Conservation (phyloP, 805 yeast species). For the Kuraishia ogatae region DNA sequence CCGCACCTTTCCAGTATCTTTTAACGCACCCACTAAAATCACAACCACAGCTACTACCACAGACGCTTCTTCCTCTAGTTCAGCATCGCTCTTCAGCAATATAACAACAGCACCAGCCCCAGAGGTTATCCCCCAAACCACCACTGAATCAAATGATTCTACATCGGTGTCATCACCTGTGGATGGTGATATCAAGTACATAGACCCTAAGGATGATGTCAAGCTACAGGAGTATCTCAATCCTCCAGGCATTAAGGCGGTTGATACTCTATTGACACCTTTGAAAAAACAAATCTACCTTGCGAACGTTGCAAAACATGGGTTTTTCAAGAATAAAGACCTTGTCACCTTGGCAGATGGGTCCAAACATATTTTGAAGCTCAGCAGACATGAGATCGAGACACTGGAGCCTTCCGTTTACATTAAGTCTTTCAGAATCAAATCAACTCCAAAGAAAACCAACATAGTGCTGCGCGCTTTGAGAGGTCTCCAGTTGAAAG, state of each 20-base stretch:
- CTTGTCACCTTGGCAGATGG: slow-evolving; percentile 36
- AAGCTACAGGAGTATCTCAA: slow-evolving; percentile 41
- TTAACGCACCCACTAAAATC: slow-evolving; percentile 10
- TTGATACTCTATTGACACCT: slow-evolving; percentile 54
- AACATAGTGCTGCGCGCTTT: slow-evolving; percentile 71
- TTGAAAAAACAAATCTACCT: slow-evolving; percentile 59
- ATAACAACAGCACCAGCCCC: background rate
- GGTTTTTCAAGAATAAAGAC: slow-evolving; percentile 61
- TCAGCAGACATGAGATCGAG: slow-evolving; percentile 60
- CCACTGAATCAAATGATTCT: background rate
- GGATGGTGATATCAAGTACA: slow-evolving; percentile 7
- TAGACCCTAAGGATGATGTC: slow-evolving; percentile 21
- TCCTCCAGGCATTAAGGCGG: slow-evolving; percentile 45
- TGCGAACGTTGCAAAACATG: slow-evolving; percentile 49
- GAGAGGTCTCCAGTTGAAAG: slow-evolving; percentile 58
- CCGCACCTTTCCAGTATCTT: background rate
- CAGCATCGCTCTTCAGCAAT: background rate
- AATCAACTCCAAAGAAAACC: slow-evolving; percentile 84
- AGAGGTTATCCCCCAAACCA: background rate
- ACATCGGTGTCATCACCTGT: background rate
- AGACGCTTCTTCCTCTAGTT: background rate
- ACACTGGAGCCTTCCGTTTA: slow-evolving; percentile 85
- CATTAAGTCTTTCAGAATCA: slow-evolving; percentile 70
- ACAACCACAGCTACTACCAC: slow-evolving; percentile 12
- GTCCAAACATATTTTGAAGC: slow-evolving; percentile 41